Evolutionary conservation across 257 asterid genomes (phyloP), one percentile per base, ranked within the genome.

Genomic region (Catharanthus roseus): DNA sequence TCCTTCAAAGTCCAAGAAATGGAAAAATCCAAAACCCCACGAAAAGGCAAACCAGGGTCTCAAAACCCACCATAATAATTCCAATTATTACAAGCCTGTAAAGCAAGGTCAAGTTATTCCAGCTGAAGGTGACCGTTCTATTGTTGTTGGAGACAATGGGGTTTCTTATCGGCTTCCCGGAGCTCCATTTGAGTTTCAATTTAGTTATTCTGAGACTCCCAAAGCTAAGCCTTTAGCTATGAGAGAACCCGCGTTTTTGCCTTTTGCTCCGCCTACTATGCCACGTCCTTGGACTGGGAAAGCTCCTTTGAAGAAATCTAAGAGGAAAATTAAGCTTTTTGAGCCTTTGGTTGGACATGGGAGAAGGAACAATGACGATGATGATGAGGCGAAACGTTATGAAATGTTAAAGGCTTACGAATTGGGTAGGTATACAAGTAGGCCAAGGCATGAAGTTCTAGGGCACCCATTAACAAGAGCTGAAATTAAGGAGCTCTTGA

Each of bases 281-380:
- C 87, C 96, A 58, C 85, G 99, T 71, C 99, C 99, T 4, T 93
- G 99, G 99, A 93, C 97, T 6, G 97, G 99, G 39, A 93, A 93
- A 75, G 97, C 97, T 18, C 99, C 97, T 3, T 71, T 88, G 88
- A 93, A 93, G 72, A 91, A 89, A 78, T 75, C 87, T 16, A 93
- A 89, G 63, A 75, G 90, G 72, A 93, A 91, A 7, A 85, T 89
- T 71, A 89, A 85, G 90, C 87, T 93, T 31, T 82, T 90, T 42
- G 85, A 86, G 81, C 90, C 93, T 8, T 64, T 86, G 75, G 90
- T 88, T 62, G 57, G 57, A 2, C 61, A 57, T 12, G 60, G n/a
- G 7, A 31, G 69, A 33, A 68, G 57, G 67, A 74, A 18, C 8
- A 55, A 51, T 28, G 67, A 57, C 13, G 83, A 68, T 10, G 84